phyloP scores from a whole-genome alignment of 371 early-diverging fungal genomes.

The Blakeslea trispora region DNA sequence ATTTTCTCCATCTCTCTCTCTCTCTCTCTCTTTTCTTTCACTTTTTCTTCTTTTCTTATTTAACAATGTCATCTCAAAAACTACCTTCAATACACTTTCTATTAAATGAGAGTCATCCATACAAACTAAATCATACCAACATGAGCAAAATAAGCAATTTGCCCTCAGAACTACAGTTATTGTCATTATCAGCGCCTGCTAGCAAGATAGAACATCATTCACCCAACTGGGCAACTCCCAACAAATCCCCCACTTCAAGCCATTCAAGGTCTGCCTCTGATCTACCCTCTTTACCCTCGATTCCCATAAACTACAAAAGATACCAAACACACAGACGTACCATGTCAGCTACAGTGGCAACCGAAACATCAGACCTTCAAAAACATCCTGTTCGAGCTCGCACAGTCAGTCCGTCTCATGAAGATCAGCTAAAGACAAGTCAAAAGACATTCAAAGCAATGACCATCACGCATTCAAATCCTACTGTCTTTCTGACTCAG shows the following conservation, averaged over 20 bases:
- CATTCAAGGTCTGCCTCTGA: slow-evolving; percentile 24
- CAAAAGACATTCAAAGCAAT: slow-evolving; percentile 4
- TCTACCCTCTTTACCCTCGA: not conserved
- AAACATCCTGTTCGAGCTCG: slow-evolving; percentile 10
- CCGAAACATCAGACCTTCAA: not conserved
- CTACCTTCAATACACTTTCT: slow-evolving; percentile 35
- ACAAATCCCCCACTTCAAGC: slow-evolving; percentile 24
- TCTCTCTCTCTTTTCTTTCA: slow-evolving; percentile 4
- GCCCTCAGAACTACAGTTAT: slow-evolving; percentile 30
- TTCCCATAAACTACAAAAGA: not conserved
- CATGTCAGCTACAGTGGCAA: slow-evolving; percentile 24
- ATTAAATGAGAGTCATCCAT: slow-evolving; percentile 6
- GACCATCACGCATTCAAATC: not conserved
- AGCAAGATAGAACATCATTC: slow-evolving; percentile 6
- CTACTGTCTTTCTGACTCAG: slow-evolving; percentile 6
- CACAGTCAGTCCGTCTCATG: slow-evolving; percentile 21
- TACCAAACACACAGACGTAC: slow-evolving; percentile 30
- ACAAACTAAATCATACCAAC: not conserved
- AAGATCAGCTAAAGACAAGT: not conserved
- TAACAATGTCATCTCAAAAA: slow-evolving; percentile 21
- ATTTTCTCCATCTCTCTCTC: not conserved
- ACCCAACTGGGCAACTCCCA: slow-evolving; percentile 24
- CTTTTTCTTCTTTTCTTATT: slow-evolving; percentile 11
- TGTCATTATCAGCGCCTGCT: slow-evolving; percentile 27
- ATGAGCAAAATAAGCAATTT: slow-evolving; percentile 15